Evolutionary conservation across 495 filamentous ascomycete species (phyloP), one percentile per base, ranked within the genome.

Genomic region (Tuber microsphaerosporum): DNA sequence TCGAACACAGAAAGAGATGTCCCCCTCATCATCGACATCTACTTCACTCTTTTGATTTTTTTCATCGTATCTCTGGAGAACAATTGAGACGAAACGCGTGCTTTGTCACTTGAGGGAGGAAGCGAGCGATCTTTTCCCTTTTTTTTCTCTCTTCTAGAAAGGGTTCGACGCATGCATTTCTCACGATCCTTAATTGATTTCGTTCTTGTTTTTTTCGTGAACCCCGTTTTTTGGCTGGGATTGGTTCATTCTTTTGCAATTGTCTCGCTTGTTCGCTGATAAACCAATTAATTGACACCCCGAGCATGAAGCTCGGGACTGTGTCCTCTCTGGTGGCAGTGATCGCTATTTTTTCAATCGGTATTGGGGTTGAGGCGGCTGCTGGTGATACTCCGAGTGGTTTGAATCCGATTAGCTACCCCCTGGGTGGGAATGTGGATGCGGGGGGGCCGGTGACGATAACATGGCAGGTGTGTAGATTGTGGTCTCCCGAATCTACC

Each of bases 381-480:
- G 69, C 46, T 8, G 41, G 12, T 43, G 22, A 42, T 34, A 80
- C 17, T 17, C 70, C 77, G 44, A 80, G 42, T 44, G 81, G 81
- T 17, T 70, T 80, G 70, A 82, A 82, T 70, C 71, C 81, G 26
- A 82, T 82, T 45, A 82, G 80, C 12, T 82, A 72, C 44, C 81
- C 81, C n/a, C 68, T 80, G 43, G 75, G 74, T 19, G 75, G 80
- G 75, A 56, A 70, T 42, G 39, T 80, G 48, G 45, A 77, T 37
- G 70, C 77, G 37, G 72, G 65, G 43, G 70, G 43, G 26, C 75
- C 78, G 8, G 73, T 82, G 16, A 75, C 75, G 44, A 79, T 82
- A 65, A 82, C 73, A 65, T 82, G 81, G 81, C 79, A 73, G 61
- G 81, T 82, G 48, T 20, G 80, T 80, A 8, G 20, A 39, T 45